Evolutionary conservation across 805 yeast species (phyloP), one percentile per base, ranked within the genome.

Genomic region (Lachancea cidri): DNA sequence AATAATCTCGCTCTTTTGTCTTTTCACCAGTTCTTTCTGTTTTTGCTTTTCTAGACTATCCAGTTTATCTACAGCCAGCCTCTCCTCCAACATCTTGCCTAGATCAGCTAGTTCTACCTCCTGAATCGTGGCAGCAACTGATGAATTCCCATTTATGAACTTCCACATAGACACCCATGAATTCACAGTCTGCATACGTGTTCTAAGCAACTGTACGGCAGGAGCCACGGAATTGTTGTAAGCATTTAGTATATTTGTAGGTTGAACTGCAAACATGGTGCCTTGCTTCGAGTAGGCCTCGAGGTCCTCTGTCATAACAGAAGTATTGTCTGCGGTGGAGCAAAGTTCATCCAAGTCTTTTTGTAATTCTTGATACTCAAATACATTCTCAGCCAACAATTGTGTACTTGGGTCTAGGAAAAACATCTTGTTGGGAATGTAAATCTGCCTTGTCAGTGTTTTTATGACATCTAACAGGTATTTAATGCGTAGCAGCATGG

Each of bases 1-100:
- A 7, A 35, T 24, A 5, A 11, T 22, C 8, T 29, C 32, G 3
- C 20, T 24, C 19, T 14, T 33, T 17, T 33, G 36, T 13, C 27
- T 20, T 19, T 34, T 38, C 4, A 16, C 29, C 16, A 39, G 42
- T 11, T 36, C 29, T 22, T 43, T 36, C 18, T 31, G 25, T 33
- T 45, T 41, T 32, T 38, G 38, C 27, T 30, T 41, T 19, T 54
- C 60, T 22, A 49, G 17, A 41, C 47, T 44, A 2, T 52, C 36
- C 7, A 55, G 36, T 39, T 48, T 55, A 30, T 61, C 66, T 2
- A 53, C 57, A 5, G 51, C 46, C 33, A 50, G 40, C 35, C 58
- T 54, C 32, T 61, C 66, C n/a, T 49, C 49, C 4, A 54, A 18
- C 54, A 59, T 45, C 17, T 48, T 54, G 2, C 7, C n/a, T 29